A percentile compares a stretch with the other conserved stretches of the same genome.
These are phyloP conservation scores for Goffeauzyma gilvescens DNA, from an alignment of 768 basidiomycete species.

Conservation along the genomic window DNA sequence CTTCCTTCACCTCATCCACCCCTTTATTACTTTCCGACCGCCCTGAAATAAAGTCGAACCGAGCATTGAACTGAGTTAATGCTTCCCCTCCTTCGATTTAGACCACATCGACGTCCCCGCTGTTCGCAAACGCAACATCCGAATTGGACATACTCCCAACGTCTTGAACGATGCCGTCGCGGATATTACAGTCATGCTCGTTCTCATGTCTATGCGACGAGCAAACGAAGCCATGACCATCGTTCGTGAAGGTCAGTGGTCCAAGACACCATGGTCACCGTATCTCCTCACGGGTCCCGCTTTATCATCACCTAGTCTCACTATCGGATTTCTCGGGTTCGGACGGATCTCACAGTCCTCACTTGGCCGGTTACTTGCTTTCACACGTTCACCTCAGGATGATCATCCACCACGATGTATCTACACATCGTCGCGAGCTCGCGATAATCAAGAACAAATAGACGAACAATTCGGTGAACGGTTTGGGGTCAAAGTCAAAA, in stretches of 20 bases:
- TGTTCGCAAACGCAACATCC: slow-evolving; percentile 44
- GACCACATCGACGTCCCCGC: slow-evolving; percentile 61
- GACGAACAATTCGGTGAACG: slow-evolving; percentile 21
- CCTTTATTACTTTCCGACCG: too few species aligned
- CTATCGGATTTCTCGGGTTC: slow-evolving; percentile 80
- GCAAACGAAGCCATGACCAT: slow-evolving; percentile 45
- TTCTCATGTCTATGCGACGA: slow-evolving; percentile 79
- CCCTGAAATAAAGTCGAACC: too few species aligned
- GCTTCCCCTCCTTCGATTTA: too few species aligned
- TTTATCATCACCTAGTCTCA: slow-evolving; percentile 33
- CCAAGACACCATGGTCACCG: slow-evolving; percentile 55
- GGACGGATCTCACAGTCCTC: slow-evolving; percentile 81
- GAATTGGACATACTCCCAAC: slow-evolving; percentile 79
- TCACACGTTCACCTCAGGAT: slow-evolving; percentile 34
- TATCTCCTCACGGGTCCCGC: slow-evolving; percentile 59
- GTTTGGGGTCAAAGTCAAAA: slow-evolving; percentile 35
- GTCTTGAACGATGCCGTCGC: slow-evolving; percentile 88
- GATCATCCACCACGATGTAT: slow-evolving; percentile 16
- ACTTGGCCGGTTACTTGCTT: slow-evolving; percentile 56
- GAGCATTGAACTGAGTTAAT: not conserved
- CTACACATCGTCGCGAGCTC: slow-evolving; percentile 20
- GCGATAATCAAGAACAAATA: slow-evolving; percentile 21
- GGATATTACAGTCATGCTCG: slow-evolving; percentile 73
- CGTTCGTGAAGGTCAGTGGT: slow-evolving; percentile 69
- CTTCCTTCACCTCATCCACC: too few species aligned